phyloP scores from a whole-genome alignment of 108 stramenopile species.

The Cylindrotheca closterium region DNA sequence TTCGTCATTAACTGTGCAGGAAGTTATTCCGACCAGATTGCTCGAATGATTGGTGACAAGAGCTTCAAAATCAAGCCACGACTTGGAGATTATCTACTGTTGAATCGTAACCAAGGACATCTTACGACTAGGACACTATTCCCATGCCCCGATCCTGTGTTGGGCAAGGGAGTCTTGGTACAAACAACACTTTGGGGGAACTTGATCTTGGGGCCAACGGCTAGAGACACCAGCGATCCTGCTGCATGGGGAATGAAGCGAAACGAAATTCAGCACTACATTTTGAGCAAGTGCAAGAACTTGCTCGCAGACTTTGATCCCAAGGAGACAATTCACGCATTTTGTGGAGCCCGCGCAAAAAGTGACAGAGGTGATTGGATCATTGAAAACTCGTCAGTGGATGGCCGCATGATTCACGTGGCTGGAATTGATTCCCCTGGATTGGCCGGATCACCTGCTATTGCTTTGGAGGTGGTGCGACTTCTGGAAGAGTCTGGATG shows the following conservation, averaged over 20 bases:
- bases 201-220: constrained; percentile 76
- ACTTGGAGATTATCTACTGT: constrained; percentile 71
- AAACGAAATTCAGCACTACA: constrained; percentile 61
- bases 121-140: constrained; percentile 67
- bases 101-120: constrained; percentile 74
- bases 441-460: constrained; percentile 76
- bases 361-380: constrained; percentile 78
- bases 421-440: constrained; percentile 82
- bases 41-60: constrained; percentile 76
- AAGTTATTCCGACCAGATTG: constrained; percentile 64
- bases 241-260: constrained; percentile 52
- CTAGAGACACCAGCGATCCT: constrained; percentile 58
- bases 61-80: constrained; percentile 74
- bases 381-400: constrained; percentile 59
- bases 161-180: constrained; percentile 82
- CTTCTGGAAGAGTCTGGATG: constrained; percentile 61
- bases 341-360: constrained; percentile 78
- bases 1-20: constrained; percentile 82
- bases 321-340: constrained; percentile 64
- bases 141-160: constrained; percentile 77
- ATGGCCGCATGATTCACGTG: constrained; percentile 71
- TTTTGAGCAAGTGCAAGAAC: constrained; percentile 71
- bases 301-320: constrained; percentile 72
- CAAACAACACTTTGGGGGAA: constrained; percentile 84
- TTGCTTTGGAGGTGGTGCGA: constrained; percentile 70